Evolutionary conservation across 352 stramenopile genomes (phyloP).

Genomic region (Globisporangium parvum): DNA sequence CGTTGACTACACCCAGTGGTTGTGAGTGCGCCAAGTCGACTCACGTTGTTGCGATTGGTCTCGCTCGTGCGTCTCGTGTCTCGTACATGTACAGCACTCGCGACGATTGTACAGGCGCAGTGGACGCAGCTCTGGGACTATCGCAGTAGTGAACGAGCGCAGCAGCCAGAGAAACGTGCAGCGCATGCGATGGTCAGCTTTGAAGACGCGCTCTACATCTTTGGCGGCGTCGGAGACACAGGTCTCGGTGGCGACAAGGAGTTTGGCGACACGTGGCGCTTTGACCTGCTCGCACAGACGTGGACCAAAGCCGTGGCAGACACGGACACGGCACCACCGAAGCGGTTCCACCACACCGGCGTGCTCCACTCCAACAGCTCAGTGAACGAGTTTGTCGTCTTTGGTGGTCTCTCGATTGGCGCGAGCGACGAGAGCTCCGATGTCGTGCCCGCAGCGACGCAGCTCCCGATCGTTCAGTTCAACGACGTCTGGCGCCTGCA

Average conservation of each 20-base stretch:
- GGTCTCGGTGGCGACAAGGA: slow-evolving; percentile 31
- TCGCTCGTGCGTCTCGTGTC: neutral
- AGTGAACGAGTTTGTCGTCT: slow-evolving; percentile 41
- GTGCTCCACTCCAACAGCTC: slow-evolving; percentile 33
- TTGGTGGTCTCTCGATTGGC: slow-evolving; percentile 39
- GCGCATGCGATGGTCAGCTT: slow-evolving; percentile 45
- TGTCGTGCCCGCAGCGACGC: neutral
- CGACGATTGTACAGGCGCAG: slow-evolving; percentile 16
- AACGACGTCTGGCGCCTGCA: slow-evolving; percentile 50
- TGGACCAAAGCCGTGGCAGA: slow-evolving; percentile 27
- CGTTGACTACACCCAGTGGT: neutral
- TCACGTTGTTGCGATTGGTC: neutral
- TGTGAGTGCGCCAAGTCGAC: neutral
- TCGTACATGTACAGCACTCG: slow-evolving; percentile 1
- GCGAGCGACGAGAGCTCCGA: slow-evolving; percentile 8
- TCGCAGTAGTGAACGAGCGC: slow-evolving; percentile 1
- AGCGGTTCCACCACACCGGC: slow-evolving; percentile 38
- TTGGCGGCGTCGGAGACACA: slow-evolving; percentile 43
- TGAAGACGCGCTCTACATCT: slow-evolving; percentile 54
- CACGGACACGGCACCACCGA: slow-evolving; percentile 17
- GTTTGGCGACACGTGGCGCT: slow-evolving; percentile 71
- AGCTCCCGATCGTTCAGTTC: slow-evolving; percentile 33
- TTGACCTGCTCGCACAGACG: slow-evolving; percentile 28
- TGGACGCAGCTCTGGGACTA: slow-evolving; percentile 52
- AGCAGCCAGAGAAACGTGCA: slow-evolving; percentile 40